A percentile compares a stretch with the other conserved stretches of the same genome.
These are phyloP conservation scores for Alternaria consortialis DNA, from an alignment of 2,329 filamentous ascomycete species.

Conservation along the genomic window DNA sequence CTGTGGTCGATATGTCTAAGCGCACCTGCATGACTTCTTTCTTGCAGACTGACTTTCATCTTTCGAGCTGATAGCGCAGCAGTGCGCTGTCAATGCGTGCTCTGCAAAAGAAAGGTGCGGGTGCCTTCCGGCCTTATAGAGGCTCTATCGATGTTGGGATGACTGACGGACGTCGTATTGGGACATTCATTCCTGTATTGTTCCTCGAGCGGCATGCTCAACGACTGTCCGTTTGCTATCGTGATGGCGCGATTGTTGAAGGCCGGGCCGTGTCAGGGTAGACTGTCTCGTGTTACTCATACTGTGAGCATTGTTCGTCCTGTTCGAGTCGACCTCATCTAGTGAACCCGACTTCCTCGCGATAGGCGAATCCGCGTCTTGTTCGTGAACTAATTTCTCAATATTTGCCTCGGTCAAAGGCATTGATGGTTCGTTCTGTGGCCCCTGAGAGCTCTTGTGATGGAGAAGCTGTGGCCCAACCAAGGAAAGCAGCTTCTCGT, in stretches of 20 bases:
- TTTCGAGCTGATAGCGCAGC: conserved; percentile 5
- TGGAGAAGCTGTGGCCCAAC: conserved; percentile 50
- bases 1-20: conserved; percentile 1
- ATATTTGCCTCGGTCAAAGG: conserved; percentile 52
- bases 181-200: not conserved
- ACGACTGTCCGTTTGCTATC: conserved; percentile 44
- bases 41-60: conserved; percentile 7
- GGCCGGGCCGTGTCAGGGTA: conserved; percentile 27
- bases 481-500: conserved; percentile 64
- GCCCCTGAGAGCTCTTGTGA: conserved; percentile 31
- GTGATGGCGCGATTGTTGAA: conserved; percentile 24
- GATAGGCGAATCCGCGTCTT: conserved; percentile 30
- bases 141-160: conserved; percentile 8
- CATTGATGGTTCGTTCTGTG: conserved; percentile 31
- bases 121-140: conserved; percentile 4
- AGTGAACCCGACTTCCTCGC: conserved; percentile 21
- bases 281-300: conserved; percentile 25
- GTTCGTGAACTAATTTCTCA: conserved; percentile 43
- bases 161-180: conserved; percentile 12
- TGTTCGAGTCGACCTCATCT: conserved; percentile 27
- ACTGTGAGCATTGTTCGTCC: conserved; percentile 28
- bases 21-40: conserved; percentile 5
- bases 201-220: conserved; percentile 18
- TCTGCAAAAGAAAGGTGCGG: conserved; percentile 15
- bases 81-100: conserved; percentile 10